Percentiles rank a stretch among this genome's conserved stretches.
Conservation (phyloP, 768 basidiomycete species). For the Dendrothele bispora region DNA sequence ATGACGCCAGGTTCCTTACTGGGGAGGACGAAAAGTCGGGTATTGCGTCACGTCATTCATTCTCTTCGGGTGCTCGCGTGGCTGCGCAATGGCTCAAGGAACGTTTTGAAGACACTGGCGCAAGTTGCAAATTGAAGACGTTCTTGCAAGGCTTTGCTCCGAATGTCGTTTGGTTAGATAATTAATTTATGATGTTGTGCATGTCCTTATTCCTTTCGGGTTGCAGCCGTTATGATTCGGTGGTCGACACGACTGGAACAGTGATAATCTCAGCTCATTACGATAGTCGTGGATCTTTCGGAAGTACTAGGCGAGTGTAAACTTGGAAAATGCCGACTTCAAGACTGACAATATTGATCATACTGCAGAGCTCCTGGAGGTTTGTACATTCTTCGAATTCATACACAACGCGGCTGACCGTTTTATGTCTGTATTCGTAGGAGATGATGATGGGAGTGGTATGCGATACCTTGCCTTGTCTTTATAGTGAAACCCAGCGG, state of each 20-base stretch:
- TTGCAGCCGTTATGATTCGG: slow-evolving; percentile 55
- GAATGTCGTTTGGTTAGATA: slow-evolving; percentile 78
- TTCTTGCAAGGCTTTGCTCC: slow-evolving; percentile 80
- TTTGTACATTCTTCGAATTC: no score
- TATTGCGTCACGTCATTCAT: slow-evolving; percentile 82
- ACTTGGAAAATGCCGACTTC: no score
- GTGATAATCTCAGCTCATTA: slow-evolving; percentile 87
- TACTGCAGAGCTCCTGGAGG: slow-evolving; percentile 59
- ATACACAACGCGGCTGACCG: no score
- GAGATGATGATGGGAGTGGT: slow-evolving; percentile 56
- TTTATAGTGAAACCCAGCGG: slow-evolving; percentile 48
- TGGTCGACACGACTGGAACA: slow-evolving; percentile 56
- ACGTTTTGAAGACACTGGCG: slow-evolving; percentile 73
- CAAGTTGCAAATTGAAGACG: slow-evolving; percentile 61
- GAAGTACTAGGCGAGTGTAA: slow-evolving; percentile 65
- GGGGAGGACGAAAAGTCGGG: slow-evolving; percentile 77
- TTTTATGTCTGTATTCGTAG: no score
- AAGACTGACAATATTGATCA: no score
- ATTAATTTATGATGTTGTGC: background rate
- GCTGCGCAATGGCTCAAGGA: slow-evolving; percentile 78
- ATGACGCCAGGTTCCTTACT: slow-evolving; percentile 80
- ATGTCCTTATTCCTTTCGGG: background rate
- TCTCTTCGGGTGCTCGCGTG: slow-evolving; percentile 59
- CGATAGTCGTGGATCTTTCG: slow-evolving; percentile 89
- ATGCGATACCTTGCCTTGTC: background rate